These are phyloP conservation scores for Darksidea phi DNA, from an alignment of 495 filamentous ascomycete species.

Conservation along the genomic window DNA sequence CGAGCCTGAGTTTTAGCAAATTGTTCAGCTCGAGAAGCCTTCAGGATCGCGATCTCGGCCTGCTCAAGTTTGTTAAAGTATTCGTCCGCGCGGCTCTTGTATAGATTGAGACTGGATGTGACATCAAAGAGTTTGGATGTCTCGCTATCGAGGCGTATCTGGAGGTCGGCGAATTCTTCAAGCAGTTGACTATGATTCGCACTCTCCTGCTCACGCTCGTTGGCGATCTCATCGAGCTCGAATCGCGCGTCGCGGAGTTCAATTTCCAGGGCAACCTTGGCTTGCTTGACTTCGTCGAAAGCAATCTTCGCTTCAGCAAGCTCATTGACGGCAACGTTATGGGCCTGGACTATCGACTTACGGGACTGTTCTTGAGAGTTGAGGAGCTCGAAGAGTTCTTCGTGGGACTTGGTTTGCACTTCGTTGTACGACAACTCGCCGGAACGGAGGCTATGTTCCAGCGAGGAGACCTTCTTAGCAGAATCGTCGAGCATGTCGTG, in stretches of 20 bases:
- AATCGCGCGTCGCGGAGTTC: slow-evolving; percentile 82
- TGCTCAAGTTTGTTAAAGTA: slow-evolving; percentile 98
- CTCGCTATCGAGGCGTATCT: slow-evolving; percentile 89
- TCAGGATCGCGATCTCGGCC: slow-evolving; percentile 91
- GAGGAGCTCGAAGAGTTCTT: slow-evolving; percentile 90
- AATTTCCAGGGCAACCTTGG: slow-evolving; percentile 75
- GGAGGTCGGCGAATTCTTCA: slow-evolving; percentile 89
- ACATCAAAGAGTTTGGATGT: slow-evolving; percentile 81
- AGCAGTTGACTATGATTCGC: slow-evolving; percentile 81
- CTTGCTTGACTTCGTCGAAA: slow-evolving; percentile 80
- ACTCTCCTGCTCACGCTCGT: slow-evolving; percentile 78
- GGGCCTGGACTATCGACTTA: slow-evolving; percentile 72
- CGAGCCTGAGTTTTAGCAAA: slow-evolving; percentile 85
- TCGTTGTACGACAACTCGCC: slow-evolving; percentile 91
- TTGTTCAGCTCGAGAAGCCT: slow-evolving; percentile 86
- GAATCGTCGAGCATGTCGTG: slow-evolving; percentile 97
- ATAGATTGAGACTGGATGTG: slow-evolving; percentile 76
- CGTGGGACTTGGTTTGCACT: slow-evolving; percentile 88
- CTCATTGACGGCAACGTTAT: slow-evolving; percentile 82
- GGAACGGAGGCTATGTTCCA: slow-evolving; percentile 82
- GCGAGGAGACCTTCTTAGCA: slow-evolving; percentile 82
- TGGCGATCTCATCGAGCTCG: slow-evolving; percentile 76
- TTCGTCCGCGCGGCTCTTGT: slow-evolving; percentile 91
- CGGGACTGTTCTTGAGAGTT: slow-evolving; percentile 91
- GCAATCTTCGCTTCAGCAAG: slow-evolving; percentile 80